phyloP scores from a whole-genome alignment of 1,284 basidiomycete genomes.

The Takashimella koratensis region DNA sequence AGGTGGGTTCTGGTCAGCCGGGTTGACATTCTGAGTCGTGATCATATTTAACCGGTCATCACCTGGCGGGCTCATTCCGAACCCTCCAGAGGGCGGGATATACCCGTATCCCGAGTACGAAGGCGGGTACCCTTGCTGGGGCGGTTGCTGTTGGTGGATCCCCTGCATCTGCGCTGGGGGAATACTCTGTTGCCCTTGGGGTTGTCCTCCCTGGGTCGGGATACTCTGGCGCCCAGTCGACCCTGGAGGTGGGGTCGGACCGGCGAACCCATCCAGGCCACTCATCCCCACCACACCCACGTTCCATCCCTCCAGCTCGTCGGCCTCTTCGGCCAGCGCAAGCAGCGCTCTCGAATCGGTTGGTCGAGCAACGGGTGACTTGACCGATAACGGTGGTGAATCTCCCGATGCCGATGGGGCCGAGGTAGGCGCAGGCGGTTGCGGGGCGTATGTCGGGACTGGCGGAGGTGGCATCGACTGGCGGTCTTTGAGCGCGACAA shows the following conservation, averaged over 20 bases:
- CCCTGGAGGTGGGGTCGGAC: neutral
- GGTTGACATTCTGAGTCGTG: conserved; percentile 47
- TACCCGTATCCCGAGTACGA: neutral
- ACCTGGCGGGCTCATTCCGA: conserved; percentile 24
- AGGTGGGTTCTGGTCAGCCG: conserved; percentile 83
- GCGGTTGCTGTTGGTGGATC: neutral
- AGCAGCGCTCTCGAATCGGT: conserved; percentile 47
- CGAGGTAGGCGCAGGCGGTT: neutral
- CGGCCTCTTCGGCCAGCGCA: conserved; percentile 47
- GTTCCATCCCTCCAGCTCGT: conserved; percentile 47
- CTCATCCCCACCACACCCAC: conserved; percentile 34
- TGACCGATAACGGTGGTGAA: conserved; percentile 32
- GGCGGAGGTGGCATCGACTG: neutral
- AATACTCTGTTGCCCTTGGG: neutral
- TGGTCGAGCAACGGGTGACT: conserved; percentile 31
- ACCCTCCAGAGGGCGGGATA: conserved; percentile 2
- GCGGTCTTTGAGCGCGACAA: neutral
- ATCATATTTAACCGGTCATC: conserved; percentile 21
- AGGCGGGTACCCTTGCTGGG: neutral
- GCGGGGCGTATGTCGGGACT: neutral
- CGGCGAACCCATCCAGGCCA: conserved; percentile 18
- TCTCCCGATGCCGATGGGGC: conserved; percentile 1
- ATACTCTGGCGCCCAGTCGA: conserved; percentile 1
- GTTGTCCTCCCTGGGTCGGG: neutral
- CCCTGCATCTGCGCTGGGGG: too few relatives aligned